phyloP scores from a whole-genome alignment of 257 asterid genomes.

The Haberlea rhodopensis region DNA sequence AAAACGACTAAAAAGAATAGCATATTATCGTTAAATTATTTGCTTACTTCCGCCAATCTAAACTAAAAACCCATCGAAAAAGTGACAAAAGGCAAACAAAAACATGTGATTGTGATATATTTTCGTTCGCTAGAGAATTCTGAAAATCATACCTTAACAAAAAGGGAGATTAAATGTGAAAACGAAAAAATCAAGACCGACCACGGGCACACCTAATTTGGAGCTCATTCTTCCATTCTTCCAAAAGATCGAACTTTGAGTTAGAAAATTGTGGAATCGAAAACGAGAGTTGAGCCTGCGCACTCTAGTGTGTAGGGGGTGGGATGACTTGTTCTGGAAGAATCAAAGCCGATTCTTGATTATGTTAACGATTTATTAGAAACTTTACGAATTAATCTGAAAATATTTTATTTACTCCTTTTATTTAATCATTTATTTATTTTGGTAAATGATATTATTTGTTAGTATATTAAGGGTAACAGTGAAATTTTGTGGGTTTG shows the following conservation, averaged over 20 bases:
- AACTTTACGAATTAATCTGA: not conserved
- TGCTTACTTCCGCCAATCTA: not conserved
- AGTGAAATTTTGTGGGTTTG: too few relatives aligned
- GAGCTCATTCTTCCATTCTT: not conserved
- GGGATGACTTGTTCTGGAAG: not conserved
- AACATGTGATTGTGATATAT: not conserved
- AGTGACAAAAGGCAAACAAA: not conserved
- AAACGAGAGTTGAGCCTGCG: not conserved
- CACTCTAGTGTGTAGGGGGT: not conserved
- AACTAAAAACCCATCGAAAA: not conserved
- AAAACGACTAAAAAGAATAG: not conserved
- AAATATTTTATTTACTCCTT: too few relatives aligned
- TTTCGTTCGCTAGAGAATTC: too few relatives aligned
- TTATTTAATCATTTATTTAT: too few relatives aligned
- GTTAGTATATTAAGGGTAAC: too few relatives aligned
- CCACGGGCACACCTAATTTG: not conserved
- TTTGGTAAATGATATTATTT: too few relatives aligned
- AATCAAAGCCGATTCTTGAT: not conserved
- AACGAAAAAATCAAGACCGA: too few relatives aligned
- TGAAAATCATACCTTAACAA: not conserved
- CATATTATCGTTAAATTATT: not conserved
- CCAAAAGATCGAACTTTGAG: not conserved
- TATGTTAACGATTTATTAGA: not conserved
- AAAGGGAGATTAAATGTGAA: not conserved
- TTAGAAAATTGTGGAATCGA: not conserved